A percentile compares a stretch with the other conserved stretches of the same genome.
These are phyloP conservation scores for Carpinus fangiana DNA, from an alignment of 306 rosid genomes.

Conservation along the genomic window DNA sequence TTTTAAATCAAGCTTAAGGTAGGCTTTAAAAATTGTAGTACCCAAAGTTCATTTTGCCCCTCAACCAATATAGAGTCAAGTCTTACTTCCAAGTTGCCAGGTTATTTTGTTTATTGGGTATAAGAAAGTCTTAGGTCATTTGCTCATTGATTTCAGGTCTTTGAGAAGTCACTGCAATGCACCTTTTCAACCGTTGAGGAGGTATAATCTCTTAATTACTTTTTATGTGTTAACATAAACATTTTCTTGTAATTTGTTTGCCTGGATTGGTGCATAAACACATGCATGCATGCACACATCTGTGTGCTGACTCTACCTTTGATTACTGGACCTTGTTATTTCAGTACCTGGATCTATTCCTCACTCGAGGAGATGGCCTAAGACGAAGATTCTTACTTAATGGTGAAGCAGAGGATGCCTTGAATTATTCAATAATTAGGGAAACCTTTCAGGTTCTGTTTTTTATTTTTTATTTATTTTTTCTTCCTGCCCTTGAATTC, in stretches of 20 bases:
- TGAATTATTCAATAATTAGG: slow-evolving; percentile 60
- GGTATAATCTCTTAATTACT: slow-evolving; percentile 34
- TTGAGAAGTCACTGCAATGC: slow-evolving; percentile 69
- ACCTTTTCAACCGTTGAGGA: slow-evolving; percentile 71
- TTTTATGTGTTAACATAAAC: neutral
- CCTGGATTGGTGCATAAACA: neutral
- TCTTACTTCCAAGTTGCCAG: slow-evolving; percentile 11
- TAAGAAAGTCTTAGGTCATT: neutral
- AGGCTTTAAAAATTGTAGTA: slow-evolving; percentile 3
- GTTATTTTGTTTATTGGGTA: slow-evolving; percentile 9
- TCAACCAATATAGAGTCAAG: neutral
- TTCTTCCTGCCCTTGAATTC: neutral
- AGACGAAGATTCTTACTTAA: slow-evolving; percentile 70
- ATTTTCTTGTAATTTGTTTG: slow-evolving; percentile 8
- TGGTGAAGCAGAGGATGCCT: slow-evolving; percentile 36
- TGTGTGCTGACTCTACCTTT: neutral
- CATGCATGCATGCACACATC: neutral
- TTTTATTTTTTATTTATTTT: neutral
- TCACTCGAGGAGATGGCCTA: slow-evolving; percentile 86
- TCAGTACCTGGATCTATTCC: slow-evolving; percentile 86
- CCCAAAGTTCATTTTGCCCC: slow-evolving; percentile 1
- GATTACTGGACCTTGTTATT: slow-evolving; percentile 28
- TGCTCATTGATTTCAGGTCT: slow-evolving; percentile 57
- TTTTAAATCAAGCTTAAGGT: neutral
- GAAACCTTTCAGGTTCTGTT: slow-evolving; percentile 83